These are phyloP conservation scores for Ceratorhiza oryzae-sativae DNA, from an alignment of 1,284 basidiomycete genomes.

Conservation along the genomic window DNA sequence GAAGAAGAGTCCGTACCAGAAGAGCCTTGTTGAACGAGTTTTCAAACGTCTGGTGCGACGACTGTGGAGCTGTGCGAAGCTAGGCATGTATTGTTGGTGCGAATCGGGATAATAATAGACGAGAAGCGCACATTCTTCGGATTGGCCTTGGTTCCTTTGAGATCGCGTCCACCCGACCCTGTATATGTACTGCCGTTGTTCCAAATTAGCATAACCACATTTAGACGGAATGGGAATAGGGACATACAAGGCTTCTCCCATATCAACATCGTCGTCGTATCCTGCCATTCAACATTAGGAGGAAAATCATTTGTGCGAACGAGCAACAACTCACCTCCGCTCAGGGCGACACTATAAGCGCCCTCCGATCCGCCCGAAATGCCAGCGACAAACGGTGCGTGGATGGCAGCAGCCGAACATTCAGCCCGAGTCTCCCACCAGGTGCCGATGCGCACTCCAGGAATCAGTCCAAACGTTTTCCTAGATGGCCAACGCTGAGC, in stretches of 20 bases:
- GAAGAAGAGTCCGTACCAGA: conserved; percentile 54
- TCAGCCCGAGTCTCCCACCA: conserved; percentile 76
- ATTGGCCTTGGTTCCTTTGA: conserved; percentile 75
- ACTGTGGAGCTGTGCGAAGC: conserved; percentile 85
- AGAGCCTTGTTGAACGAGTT: conserved; percentile 72
- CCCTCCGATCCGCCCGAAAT: conserved; percentile 70
- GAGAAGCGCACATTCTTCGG: conserved; percentile 75
- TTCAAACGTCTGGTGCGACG: conserved; percentile 78
- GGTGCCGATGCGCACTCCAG: conserved; percentile 74
- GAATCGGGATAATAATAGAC: neutral
- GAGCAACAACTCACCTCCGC: conserved; percentile 55
- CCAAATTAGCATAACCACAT: neutral
- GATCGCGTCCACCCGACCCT: conserved; percentile 72
- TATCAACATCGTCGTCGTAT: conserved; percentile 84
- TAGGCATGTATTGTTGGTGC: conserved; percentile 53
- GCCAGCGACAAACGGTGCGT: conserved; percentile 84
- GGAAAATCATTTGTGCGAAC: neutral
- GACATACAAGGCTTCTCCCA: conserved; percentile 80
- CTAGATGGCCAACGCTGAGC: conserved; percentile 52
- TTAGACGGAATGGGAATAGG: neutral
- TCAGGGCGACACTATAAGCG: conserved; percentile 79
- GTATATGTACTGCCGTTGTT: conserved; percentile 58
- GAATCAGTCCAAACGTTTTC: conserved; percentile 68
- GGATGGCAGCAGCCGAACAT: conserved; percentile 74
- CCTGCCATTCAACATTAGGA: conserved; percentile 51